Evolutionary conservation across 192 early-diverging fungal genomes (phyloP), one percentile per base, ranked within the genome.

Genomic region (Entomortierella parvispora): DNA sequence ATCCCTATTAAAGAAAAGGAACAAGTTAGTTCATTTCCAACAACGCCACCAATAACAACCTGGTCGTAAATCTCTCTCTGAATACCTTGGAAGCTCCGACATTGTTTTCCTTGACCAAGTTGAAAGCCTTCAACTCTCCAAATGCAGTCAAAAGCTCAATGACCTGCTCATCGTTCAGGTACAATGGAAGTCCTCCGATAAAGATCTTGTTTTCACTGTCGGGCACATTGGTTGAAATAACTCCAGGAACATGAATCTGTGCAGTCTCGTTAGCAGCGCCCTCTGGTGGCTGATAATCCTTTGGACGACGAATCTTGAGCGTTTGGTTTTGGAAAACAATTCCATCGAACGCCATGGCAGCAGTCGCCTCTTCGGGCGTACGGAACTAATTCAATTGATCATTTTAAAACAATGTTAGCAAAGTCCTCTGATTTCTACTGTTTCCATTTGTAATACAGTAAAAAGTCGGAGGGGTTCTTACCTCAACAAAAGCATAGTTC

Each of bases 401-500:
- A 44, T 40, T 18, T 43, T 17, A 10, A 2, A 2, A 65, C 44
- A 7, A 43, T 37, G 32, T 26, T 9, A 67, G 44, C 58, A 59
- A 11, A 29, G 31, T 15, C 45, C 20, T 28, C 47, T n/a, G 25
- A n/a, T n/a, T n/a, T n/a, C n/a, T n/a, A n/a, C n/a, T n/a, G n/a
- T n/a, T n/a, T n/a, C n/a, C n/a, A n/a, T n/a, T n/a, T n/a, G n/a
- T n/a, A n/a, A n/a, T n/a, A n/a, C n/a, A n/a, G n/a, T n/a, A n/a
- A 55, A 44, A 17, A 4, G 17, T 3, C 1, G 22, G 11, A 14
- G 48, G n/a, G 6, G 34, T 18, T 53, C 48, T 45, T 87, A 95
- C 94, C 69, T 99, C 97, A 20, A 96, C 88, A 88, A 98, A 97
- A 17, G 96, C 95, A 84, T 95, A 98, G 68, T 92, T 92, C 79